Conservation (phyloP, 2,329 filamentous ascomycete genomes). For the Huntiella savannae region DNA sequence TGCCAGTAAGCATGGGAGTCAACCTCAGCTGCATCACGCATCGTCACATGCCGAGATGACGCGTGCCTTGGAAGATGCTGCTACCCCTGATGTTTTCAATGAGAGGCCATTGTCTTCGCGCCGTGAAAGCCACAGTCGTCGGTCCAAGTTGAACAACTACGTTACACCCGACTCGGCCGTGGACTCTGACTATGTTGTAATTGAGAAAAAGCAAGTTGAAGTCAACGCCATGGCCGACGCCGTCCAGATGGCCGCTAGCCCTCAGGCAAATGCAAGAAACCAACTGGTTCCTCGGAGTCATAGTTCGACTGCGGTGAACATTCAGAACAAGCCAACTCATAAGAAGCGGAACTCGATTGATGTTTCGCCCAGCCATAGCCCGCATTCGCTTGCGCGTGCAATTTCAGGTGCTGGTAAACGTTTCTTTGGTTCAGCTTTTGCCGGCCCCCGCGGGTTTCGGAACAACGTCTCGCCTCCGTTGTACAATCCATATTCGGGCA, state of each 20-base stretch:
- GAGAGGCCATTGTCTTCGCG: not conserved
- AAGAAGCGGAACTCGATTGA: constrained; percentile 8
- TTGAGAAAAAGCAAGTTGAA: constrained; percentile 88
- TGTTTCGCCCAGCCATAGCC: constrained; percentile 20
- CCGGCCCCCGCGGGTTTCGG: constrained; percentile 39
- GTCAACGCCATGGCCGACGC: constrained; percentile 95
- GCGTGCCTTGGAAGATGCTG: constrained; percentile 5
- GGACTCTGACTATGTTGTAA: constrained; percentile 85
- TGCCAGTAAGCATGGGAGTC: not conserved
- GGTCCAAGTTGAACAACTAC: constrained; percentile 8
- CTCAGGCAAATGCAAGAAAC: constrained; percentile 34
- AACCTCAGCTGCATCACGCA: constrained; percentile 1
- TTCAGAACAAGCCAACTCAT: constrained; percentile 55
- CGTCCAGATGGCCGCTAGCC: constrained; percentile 78
- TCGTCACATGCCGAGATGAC: constrained; percentile 3
- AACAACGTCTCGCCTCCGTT: constrained; percentile 55
- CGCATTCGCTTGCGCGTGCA: constrained; percentile 81
- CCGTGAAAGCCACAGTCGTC: not conserved
- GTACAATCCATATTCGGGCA: constrained; percentile 52
- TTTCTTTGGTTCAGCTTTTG: constrained; percentile 51
- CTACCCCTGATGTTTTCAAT: not conserved
- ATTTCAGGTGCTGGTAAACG: constrained; percentile 78
- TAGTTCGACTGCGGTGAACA: constrained; percentile 40
- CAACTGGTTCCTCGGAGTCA: constrained; percentile 15
- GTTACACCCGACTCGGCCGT: constrained; percentile 76